Evolutionary conservation across 768 basidiomycete genomes (phyloP).

Genomic region (Mycena epipterygia): DNA sequence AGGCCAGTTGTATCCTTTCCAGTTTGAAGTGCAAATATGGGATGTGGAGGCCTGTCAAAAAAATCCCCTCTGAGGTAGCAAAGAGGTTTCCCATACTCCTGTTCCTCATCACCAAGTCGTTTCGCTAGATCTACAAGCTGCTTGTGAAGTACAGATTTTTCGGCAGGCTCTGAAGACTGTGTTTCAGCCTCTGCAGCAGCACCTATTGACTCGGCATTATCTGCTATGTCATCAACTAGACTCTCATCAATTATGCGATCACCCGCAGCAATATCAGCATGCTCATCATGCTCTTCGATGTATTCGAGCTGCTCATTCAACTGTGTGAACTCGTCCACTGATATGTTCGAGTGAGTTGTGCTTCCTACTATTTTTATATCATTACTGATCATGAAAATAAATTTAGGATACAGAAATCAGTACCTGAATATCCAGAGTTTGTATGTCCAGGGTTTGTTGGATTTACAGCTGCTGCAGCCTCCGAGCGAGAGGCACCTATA

Average conservation of each 20-base stretch:
- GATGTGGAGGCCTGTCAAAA: conserved; percentile 8
- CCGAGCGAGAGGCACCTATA: too few relatives aligned
- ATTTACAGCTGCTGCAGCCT: too few relatives aligned
- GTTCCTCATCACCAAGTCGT: background rate
- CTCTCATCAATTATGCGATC: conserved; percentile 20
- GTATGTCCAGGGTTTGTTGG: too few relatives aligned
- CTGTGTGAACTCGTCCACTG: background rate
- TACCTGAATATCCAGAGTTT: too few relatives aligned
- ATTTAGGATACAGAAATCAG: too few relatives aligned
- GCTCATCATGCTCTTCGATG: conserved; percentile 23
- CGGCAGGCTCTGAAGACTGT: background rate
- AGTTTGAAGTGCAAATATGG: conserved; percentile 1
- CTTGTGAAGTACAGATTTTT: background rate
- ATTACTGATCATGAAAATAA: too few relatives aligned
- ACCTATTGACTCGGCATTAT: background rate
- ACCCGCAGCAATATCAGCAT: conserved; percentile 22
- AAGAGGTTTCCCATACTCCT: background rate
- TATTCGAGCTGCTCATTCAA: conserved; percentile 3
- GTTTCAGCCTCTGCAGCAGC: background rate
- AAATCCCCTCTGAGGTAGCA: conserved; percentile 3
- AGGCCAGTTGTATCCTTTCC: background rate
- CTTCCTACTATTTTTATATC: too few relatives aligned
- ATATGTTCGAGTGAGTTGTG: background rate
- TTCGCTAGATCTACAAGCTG: background rate
- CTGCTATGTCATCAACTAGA: background rate